Evolutionary conservation across 352 stramenopile genomes (phyloP).

Genomic region (Pythium sp.): DNA sequence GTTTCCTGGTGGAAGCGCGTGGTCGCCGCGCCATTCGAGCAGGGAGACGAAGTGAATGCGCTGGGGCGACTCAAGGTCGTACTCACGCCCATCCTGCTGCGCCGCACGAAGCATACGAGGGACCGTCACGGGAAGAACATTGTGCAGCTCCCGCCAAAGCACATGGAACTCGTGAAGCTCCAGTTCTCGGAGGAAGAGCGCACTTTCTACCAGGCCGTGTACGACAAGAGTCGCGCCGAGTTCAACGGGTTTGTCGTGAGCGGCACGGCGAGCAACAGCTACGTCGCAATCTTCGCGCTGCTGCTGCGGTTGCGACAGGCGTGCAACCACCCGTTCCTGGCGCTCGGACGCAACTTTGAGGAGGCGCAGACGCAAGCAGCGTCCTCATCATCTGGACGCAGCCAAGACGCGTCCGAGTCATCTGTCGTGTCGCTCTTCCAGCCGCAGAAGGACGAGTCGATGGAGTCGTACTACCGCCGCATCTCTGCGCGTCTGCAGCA

Average conservation of each 20-base stretch:
- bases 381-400: neutral
- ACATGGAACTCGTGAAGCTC: conserved; percentile 62
- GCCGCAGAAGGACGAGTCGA: conserved; percentile 44
- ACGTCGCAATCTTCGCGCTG: conserved; percentile 88
- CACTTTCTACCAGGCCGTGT: conserved; percentile 86
- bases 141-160: conserved; percentile 72
- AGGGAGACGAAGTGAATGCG: conserved; percentile 55
- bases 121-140: conserved; percentile 61
- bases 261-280: conserved; percentile 72
- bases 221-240: conserved; percentile 77
- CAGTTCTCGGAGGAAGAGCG: conserved; percentile 75
- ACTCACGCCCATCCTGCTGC: conserved; percentile 73
- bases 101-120: conserved; percentile 81
- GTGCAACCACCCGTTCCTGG: conserved; percentile 88
- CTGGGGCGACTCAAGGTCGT: conserved; percentile 66
- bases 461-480: conserved; percentile 39
- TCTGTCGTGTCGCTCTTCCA: conserved; percentile 39
- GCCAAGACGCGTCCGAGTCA: neutral
- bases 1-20: conserved; percentile 82
- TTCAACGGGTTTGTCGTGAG: conserved; percentile 88
- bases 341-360: conserved; percentile 64
- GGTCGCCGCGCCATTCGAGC: conserved; percentile 74
- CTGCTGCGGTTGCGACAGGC: conserved; percentile 86
- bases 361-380: conserved; percentile 23
- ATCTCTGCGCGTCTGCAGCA: no score